These are phyloP conservation scores for Aspergillus pseudotamarii DNA, from an alignment of 2,329 filamentous ascomycete genomes.

Conservation along the genomic window DNA sequence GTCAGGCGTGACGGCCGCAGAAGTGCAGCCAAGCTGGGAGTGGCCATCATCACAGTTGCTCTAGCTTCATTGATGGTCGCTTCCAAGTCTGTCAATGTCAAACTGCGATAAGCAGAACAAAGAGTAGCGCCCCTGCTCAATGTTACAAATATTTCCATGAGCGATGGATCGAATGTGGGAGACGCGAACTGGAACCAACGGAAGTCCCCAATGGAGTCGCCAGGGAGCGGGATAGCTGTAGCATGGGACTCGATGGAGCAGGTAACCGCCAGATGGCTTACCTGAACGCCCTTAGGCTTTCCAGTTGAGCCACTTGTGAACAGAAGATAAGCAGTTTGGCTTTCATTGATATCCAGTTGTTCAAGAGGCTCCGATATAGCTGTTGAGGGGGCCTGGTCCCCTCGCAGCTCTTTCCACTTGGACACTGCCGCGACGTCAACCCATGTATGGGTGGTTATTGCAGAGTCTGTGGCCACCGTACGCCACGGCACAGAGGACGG, in stretches of 20 bases:
- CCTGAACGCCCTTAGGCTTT: constrained; percentile 37
- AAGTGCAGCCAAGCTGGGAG: constrained; percentile 41
- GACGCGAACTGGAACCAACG: constrained; percentile 44
- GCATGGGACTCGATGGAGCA: constrained; percentile 37
- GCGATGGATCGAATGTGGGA: constrained; percentile 37
- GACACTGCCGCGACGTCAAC: constrained; percentile 26
- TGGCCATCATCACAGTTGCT: constrained; percentile 44
- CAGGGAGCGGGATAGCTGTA: constrained; percentile 27
- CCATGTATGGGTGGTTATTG: constrained; percentile 17
- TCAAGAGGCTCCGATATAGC: neutral
- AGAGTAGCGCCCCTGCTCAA: constrained; percentile 37
- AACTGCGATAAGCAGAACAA: constrained; percentile 33
- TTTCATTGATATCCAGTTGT: constrained; percentile 16
- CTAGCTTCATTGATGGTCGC: constrained; percentile 29
- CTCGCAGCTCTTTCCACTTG: constrained; percentile 20
- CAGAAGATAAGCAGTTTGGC: constrained; percentile 35
- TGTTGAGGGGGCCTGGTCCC: neutral
- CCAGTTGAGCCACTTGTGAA: constrained; percentile 42
- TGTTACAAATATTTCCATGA: constrained; percentile 37
- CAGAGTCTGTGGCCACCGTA: neutral
- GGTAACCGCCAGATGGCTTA: constrained; percentile 33
- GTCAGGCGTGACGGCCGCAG: constrained; percentile 30
- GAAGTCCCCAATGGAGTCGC: constrained; percentile 22
- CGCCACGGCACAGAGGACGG: constrained; percentile 17
- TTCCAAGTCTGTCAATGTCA: constrained; percentile 34